Evolutionary conservation across 352 stramenopile genomes (phyloP).

Genomic region (Blastocystis sp.): DNA sequence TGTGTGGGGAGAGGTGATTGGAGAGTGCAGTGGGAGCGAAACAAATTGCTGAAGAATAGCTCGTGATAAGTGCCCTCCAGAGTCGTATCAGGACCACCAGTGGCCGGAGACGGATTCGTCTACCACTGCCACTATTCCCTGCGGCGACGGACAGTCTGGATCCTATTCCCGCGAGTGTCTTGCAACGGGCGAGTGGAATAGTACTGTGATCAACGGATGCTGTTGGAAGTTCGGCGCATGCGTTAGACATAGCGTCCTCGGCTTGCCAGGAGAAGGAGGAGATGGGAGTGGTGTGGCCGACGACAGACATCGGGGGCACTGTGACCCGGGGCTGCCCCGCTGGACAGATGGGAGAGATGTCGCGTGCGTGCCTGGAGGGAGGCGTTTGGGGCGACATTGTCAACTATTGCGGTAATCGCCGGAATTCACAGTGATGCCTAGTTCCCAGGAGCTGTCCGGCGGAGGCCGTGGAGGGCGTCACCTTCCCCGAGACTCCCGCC

Average conservation of each 20-base stretch:
- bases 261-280: background rate
- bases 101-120: background rate
- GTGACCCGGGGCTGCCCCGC: background rate
- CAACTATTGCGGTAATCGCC: background rate
- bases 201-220: background rate
- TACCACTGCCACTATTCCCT: background rate
- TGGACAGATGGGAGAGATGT: background rate
- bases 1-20: conserved; percentile 2
- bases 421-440: background rate
- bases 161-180: background rate
- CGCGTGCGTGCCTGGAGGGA: background rate
- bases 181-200: background rate
- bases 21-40: conserved; percentile 1
- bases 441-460: background rate
- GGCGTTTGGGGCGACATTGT: background rate
- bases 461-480: conserved; percentile 22
- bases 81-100: background rate
- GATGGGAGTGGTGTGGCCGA: background rate
- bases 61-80: background rate
- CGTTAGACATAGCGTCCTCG: background rate
- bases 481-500: conserved; percentile 7
- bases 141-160: background rate
- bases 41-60: background rate
- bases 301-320: background rate
- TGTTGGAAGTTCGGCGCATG: background rate